Evolutionary conservation across 2,329 filamentous ascomycete genomes (phyloP).

Genomic region (Graphilbum sp.): DNA sequence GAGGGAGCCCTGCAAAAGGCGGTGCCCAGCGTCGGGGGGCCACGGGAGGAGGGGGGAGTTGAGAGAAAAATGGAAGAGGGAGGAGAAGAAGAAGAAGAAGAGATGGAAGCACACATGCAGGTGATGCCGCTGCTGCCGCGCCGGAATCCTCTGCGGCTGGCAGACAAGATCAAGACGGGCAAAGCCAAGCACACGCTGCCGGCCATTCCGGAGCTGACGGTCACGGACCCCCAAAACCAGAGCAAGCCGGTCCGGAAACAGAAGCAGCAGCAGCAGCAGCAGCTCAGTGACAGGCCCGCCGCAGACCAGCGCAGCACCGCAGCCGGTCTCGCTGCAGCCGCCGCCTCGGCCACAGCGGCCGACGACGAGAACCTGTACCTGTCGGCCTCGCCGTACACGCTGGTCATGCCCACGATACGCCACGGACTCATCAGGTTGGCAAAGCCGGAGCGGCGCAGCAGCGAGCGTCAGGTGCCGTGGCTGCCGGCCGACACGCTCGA

Average conservation of each 20-base stretch:
- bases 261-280: neutral
- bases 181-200: constrained; percentile 11
- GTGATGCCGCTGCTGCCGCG: constrained; percentile 17
- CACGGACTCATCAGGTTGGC: constrained; percentile 39
- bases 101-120: constrained; percentile 4
- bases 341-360: neutral
- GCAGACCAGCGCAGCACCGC: no score
- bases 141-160: constrained; percentile 13
- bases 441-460: constrained; percentile 20
- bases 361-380: constrained; percentile 17
- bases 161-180: constrained; percentile 1
- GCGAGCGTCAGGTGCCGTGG: neutral
- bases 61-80: neutral
- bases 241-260: neutral
- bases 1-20: constrained; percentile 8
- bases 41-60: neutral
- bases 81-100: neutral
- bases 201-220: constrained; percentile 24
- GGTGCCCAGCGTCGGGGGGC: no score
- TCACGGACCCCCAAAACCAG: constrained; percentile 8
- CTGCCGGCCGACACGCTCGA: constrained; percentile 35
- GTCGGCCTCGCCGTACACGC: constrained; percentile 29
- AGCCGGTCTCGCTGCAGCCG: neutral
- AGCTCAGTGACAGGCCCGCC: neutral
- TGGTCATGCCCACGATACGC: constrained; percentile 30